A percentile compares a stretch with the other conserved stretches of the same genome.
Conservation (phyloP, 805 yeast species). For the Kuraishia piskuri region DNA sequence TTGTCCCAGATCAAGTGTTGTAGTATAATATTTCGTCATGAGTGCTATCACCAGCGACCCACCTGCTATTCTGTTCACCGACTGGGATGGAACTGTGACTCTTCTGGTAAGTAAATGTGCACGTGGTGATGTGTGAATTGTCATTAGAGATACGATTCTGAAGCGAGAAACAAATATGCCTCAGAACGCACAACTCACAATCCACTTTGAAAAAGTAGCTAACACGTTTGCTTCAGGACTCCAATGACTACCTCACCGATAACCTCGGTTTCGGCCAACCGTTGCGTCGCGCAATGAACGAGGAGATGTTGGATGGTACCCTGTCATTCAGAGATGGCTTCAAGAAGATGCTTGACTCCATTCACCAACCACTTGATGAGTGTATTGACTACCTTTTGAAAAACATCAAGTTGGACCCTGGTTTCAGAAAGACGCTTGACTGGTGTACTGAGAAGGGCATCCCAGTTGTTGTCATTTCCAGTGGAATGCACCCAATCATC, state of each 20-base stretch:
- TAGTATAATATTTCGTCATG: not conserved
- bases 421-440: slow-evolving; percentile 71
- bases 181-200: too few species aligned
- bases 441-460: slow-evolving; percentile 69
- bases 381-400: slow-evolving; percentile 65
- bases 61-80: slow-evolving; percentile 82
- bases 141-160: too few species aligned
- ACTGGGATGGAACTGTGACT: slow-evolving; percentile 97
- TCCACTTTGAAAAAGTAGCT: not conserved
- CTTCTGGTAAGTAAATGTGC: slow-evolving; percentile 36
- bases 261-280: slow-evolving; percentile 76
- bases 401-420: slow-evolving; percentile 77
- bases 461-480: slow-evolving; percentile 81
- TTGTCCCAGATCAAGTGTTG: not conserved
- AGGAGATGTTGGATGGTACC: slow-evolving; percentile 61
- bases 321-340: slow-evolving; percentile 77
- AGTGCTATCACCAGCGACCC: slow-evolving; percentile 6
- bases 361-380: slow-evolving; percentile 67
- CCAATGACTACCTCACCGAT: slow-evolving; percentile 89
- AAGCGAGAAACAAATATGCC: too few species aligned
- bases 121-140: not conserved
- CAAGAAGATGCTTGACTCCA: slow-evolving; percentile 73
- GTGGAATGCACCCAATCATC: slow-evolving; percentile 93
- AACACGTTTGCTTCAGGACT: slow-evolving; percentile 35
- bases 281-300: slow-evolving; percentile 58